These are phyloP conservation scores for Alternaria conjuncta DNA, from an alignment of 2,329 filamentous ascomycete genomes.

Conservation along the genomic window DNA sequence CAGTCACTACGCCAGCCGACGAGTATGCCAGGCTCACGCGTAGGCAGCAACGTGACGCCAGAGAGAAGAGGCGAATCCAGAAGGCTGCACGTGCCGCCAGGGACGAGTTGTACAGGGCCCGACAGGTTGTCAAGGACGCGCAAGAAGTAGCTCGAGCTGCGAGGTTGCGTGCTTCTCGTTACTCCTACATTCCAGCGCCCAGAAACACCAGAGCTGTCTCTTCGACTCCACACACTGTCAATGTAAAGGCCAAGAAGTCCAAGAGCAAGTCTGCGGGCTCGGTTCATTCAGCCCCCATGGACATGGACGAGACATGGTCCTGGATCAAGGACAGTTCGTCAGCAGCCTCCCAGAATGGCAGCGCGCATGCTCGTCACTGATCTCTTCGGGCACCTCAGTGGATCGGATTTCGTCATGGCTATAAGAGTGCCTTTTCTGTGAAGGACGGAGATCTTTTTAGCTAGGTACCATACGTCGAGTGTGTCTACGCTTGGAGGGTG, in stretches of 20 bases:
- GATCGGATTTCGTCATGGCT: not conserved
- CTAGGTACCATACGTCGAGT: too few relatives aligned
- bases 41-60: not conserved
- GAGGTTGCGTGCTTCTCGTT: not conserved
- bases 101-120: not conserved
- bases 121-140: not conserved
- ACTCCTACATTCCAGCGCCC: not conserved
- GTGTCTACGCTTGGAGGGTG: not conserved
- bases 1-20: not conserved
- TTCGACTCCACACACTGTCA: not conserved
- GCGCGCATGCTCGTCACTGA: not conserved
- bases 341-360: not conserved
- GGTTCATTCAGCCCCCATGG: not conserved
- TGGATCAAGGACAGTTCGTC: not conserved
- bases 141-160: not conserved
- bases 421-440: not conserved
- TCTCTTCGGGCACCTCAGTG: not conserved
- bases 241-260: not conserved
- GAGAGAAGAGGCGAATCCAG: not conserved
- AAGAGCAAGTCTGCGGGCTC: not conserved
- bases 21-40: not conserved
- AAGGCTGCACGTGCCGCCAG: not conserved
- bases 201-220: not conserved
- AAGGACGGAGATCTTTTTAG: not conserved
- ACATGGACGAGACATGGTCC: not conserved